Percentiles rank a stretch among this genome's conserved stretches.
Evolutionary conservation across 192 early-diverging fungal genomes (phyloP).

Genomic region (Backusella psychrophila): DNA sequence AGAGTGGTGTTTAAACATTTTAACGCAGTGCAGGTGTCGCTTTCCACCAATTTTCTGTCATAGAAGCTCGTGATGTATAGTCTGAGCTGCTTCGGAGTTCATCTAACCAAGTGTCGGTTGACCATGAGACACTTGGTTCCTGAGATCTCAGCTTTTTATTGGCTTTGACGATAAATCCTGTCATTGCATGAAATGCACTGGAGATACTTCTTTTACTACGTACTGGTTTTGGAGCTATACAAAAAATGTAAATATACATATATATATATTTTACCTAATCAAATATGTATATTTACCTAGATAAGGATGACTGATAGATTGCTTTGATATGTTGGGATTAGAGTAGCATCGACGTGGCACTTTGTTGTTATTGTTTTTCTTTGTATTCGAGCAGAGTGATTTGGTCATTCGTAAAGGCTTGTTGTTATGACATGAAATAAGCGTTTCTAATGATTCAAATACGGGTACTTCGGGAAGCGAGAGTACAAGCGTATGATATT

Average conservation of each 20-base stretch:
- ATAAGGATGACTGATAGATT: background rate
- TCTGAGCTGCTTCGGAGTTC: background rate
- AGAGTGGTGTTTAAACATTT: background rate
- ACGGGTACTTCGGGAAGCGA: background rate
- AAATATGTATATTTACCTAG: background rate
- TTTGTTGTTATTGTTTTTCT: background rate
- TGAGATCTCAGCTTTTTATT: background rate
- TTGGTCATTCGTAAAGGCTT: conserved; percentile 4
- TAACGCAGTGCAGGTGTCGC: background rate
- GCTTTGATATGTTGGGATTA: background rate
- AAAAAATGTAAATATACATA: too few relatives aligned
- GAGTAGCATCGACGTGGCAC: background rate
- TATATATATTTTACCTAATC: too few relatives aligned
- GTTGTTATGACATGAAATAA: conserved; percentile 7
- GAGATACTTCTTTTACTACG: background rate
- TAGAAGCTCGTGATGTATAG: background rate
- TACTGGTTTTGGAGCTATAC: background rate
- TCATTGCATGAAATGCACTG: conserved; percentile 7
- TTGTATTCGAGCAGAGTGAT: background rate
- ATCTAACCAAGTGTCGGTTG: background rate
- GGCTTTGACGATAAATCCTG: background rate
- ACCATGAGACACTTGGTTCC: background rate
- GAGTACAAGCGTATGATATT: background rate
- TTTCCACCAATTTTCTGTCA: conserved; percentile 4
- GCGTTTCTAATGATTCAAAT: conserved; percentile 1